These are phyloP conservation scores for Gyromitra esculenta DNA, from an alignment of 2,329 filamentous ascomycete species.

Conservation along the genomic window DNA sequence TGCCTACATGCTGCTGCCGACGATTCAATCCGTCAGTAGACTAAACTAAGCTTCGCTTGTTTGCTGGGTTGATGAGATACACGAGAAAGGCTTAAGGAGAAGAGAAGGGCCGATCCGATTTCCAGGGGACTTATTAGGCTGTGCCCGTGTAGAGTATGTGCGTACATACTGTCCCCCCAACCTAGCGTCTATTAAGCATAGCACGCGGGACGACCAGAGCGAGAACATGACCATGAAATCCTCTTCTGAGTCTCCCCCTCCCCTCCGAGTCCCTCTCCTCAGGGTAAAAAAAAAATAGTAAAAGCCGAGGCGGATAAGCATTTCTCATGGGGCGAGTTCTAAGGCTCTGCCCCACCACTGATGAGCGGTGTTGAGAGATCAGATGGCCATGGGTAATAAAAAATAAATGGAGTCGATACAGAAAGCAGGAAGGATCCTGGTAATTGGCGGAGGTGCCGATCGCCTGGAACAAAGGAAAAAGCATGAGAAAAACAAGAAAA, in stretches of 20 bases:
- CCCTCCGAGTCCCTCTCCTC: background rate
- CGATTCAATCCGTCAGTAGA: constrained; percentile 9
- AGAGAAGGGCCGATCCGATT: constrained; percentile 44
- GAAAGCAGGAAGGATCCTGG: constrained; percentile 16
- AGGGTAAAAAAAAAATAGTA: background rate
- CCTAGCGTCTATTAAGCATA: background rate
- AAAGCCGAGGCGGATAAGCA: background rate
- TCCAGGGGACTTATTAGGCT: constrained; percentile 35
- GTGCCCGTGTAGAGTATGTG: background rate
- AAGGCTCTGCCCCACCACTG: background rate
- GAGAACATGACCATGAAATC: background rate
- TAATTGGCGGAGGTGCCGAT: constrained; percentile 33
- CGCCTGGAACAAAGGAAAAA: constrained; percentile 25
- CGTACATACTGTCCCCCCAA: background rate
- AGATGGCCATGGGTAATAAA: constrained; percentile 9
- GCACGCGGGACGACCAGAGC: background rate
- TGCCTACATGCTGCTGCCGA: constrained; percentile 6
- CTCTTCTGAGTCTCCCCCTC: background rate
- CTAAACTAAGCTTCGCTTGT: constrained; percentile 28
- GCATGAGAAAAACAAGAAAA: constrained; percentile 13
- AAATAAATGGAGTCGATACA: constrained; percentile 9
- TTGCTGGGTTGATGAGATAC: constrained; percentile 28
- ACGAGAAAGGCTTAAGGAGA: constrained; percentile 35
- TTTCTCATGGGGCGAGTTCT: background rate
- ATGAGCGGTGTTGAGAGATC: constrained; percentile 9